phyloP scores from a whole-genome alignment of 495 filamentous ascomycete species.

The Aspergillus steynii region DNA sequence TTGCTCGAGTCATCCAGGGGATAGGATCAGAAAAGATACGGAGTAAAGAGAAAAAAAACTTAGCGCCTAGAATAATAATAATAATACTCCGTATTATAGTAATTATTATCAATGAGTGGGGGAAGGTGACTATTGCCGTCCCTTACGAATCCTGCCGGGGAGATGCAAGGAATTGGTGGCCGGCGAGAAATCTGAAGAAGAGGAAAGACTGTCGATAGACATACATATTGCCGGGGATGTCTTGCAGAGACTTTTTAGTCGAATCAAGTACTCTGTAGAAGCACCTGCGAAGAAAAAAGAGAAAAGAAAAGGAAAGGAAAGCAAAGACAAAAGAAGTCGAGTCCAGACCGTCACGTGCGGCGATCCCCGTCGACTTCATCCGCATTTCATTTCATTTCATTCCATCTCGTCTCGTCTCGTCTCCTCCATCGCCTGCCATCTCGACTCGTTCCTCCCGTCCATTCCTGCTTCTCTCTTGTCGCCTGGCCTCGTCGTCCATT shows the following conservation, averaged over 20 bases:
- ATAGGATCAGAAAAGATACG: not conserved
- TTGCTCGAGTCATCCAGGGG: slow-evolving; percentile 3
- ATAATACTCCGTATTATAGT: too few relatives aligned
- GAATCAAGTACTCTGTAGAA: not conserved
- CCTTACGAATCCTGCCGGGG: not conserved
- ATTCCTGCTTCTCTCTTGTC: not conserved
- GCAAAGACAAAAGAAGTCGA: slow-evolving; percentile 16
- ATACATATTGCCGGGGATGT: not conserved
- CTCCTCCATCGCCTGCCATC: too few relatives aligned
- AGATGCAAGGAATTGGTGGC: slow-evolving; percentile 12
- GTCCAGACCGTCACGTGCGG: slow-evolving; percentile 23
- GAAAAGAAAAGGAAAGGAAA: slow-evolving; percentile 2
- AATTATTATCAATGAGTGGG: not conserved
- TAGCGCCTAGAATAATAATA: too few relatives aligned
- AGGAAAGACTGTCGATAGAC: too few relatives aligned
- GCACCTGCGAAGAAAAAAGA: not conserved
- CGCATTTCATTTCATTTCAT: too few relatives aligned
- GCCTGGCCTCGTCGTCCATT: slow-evolving; percentile 1
- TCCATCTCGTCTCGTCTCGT: too few relatives aligned
- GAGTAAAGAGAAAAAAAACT: too few relatives aligned
- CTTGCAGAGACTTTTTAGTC: not conserved
- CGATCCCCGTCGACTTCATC: slow-evolving; percentile 3
- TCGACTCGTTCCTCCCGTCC: not conserved
- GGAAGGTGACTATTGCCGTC: not conserved
- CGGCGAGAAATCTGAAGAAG: too few relatives aligned